A percentile compares a stretch with the other conserved stretches of the same genome.
Conservation (phyloP, 2,329 filamentous ascomycete species). For the Aspergillus phoenicis region DNA sequence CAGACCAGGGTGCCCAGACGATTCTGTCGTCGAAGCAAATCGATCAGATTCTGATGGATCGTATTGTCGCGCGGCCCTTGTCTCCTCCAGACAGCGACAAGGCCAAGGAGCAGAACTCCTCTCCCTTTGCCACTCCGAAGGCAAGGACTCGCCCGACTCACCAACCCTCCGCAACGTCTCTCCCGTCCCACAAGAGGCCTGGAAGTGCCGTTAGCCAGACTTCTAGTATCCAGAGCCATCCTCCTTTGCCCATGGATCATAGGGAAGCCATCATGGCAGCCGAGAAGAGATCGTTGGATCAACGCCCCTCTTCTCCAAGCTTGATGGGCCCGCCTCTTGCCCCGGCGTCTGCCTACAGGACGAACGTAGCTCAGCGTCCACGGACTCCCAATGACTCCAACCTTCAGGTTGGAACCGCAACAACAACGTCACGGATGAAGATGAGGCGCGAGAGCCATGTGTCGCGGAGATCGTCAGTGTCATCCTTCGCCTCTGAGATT, state of each 20-base stretch:
- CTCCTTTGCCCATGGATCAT: slow-evolving; percentile 80
- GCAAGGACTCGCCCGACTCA: slow-evolving; percentile 33
- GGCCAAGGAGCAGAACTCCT: slow-evolving; percentile 31
- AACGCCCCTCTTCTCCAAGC: slow-evolving; percentile 43
- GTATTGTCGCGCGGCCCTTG: slow-evolving; percentile 40
- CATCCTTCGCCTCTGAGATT: slow-evolving; percentile 92
- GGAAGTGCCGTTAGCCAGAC: slow-evolving; percentile 72
- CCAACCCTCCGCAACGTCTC: slow-evolving; percentile 36
- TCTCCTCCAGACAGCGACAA: slow-evolving; percentile 39
- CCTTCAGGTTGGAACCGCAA: slow-evolving; percentile 48
- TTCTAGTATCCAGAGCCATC: slow-evolving; percentile 55
- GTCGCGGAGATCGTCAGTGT: slow-evolving; percentile 80
- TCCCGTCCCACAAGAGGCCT: slow-evolving; percentile 58
- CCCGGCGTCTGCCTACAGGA: slow-evolving; percentile 73
- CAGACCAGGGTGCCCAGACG: slow-evolving; percentile 79
- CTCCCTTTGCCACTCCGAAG: slow-evolving; percentile 43
- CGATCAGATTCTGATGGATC: slow-evolving; percentile 70
- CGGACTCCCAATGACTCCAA: slow-evolving; percentile 61
- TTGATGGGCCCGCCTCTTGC: slow-evolving; percentile 82
- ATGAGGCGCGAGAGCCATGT: slow-evolving; percentile 46
- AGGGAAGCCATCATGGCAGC: slow-evolving; percentile 82
- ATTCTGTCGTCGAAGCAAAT: slow-evolving; percentile 79
- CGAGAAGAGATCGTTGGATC: slow-evolving; percentile 58
- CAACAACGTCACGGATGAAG: slow-evolving; percentile 63
- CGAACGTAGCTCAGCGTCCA: slow-evolving; percentile 54